Base-by-base conservation (phyloP, 164 flowering plant genomes). In the Aristolochia contorta region DNA sequence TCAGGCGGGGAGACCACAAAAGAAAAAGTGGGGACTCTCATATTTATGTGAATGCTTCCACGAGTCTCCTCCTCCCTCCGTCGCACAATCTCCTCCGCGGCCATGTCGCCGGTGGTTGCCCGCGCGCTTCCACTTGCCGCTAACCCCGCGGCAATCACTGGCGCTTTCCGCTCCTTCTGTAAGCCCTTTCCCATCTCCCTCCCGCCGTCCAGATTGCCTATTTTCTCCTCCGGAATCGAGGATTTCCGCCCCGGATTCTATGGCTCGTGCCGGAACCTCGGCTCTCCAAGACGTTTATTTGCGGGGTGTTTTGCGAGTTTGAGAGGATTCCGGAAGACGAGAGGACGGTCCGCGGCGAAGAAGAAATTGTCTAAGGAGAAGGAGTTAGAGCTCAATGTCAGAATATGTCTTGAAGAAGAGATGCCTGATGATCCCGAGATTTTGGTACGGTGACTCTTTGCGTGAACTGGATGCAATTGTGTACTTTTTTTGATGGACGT, bases 361-460 rank as follows among this genome's bases (percentile, higher is more conserved):
- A 87, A 77, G 64, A 46, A 66, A 50, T 4, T 32, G 12, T 16
- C 47, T 50, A 66, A 66, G 63, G 80, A 69, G 71, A 84, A 72
- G 73, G 80, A 87, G 63, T 66, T 93, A 75, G 89, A 93, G 78
- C 85, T 93, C 69, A 57, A 61, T 73, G 97, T 88, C 46, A 71
- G 70, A 48, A 90, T 93, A 65, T 79, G 89, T 68, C 74, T 90
- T 7, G 97, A 93, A 60, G 92, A 90, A 30, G 84, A 79, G 24
- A 67, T 90, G 65, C 98, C 97, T 23, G 84, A 90, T 43, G 99
- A 93, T 68, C 76, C 87, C 56, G 97, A 90, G 71, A 56, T 84
- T 59, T 43, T 80, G 89, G 96, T 91, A 71, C 2, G 0, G 54
- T 54, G 20, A 2, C 24, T 10, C n/a, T 23, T 53, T 22, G 27